These are phyloP conservation scores for Nakazawaea anatomiae DNA, from an alignment of 805 yeast species.

Conservation along the genomic window DNA sequence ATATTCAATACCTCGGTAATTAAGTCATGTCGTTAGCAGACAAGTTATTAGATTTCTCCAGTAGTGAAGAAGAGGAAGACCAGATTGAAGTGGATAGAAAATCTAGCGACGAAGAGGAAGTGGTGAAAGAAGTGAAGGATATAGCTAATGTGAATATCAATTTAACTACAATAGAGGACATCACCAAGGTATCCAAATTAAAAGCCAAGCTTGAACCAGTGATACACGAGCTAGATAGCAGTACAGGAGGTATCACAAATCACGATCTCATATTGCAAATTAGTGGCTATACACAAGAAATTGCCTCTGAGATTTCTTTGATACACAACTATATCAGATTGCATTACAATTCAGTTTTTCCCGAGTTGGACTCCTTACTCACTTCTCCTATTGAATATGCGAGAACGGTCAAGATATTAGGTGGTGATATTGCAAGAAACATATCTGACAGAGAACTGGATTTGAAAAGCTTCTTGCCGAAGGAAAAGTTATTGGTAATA, in stretches of 20 bases:
- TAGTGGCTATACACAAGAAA: constrained; percentile 48
- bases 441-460: constrained; percentile 21
- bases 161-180: constrained; percentile 7
- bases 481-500: constrained; percentile 65
- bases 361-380: constrained; percentile 63
- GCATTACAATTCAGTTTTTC: constrained; percentile 56
- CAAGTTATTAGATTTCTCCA: constrained; percentile 5
- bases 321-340: constrained; percentile 44
- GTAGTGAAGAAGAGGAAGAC: constrained; percentile 7
- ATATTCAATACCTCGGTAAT: no score
- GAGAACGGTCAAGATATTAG: constrained; percentile 41
- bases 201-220: not conserved
- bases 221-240: constrained; percentile 17
- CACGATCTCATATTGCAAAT: constrained; percentile 45
- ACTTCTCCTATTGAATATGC: constrained; percentile 60
- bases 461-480: constrained; percentile 40
- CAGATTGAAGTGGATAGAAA: not conserved
- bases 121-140: not conserved
- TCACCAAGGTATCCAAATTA: constrained; percentile 5
- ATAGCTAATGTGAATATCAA: not conserved
- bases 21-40: constrained; percentile 2
- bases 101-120: not conserved
- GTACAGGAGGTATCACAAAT: constrained; percentile 30
- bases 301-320: constrained; percentile 46
- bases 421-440: constrained; percentile 33